Conservation (phyloP, 148 eudicot species). For the Vaccinium myrtillus region DNA sequence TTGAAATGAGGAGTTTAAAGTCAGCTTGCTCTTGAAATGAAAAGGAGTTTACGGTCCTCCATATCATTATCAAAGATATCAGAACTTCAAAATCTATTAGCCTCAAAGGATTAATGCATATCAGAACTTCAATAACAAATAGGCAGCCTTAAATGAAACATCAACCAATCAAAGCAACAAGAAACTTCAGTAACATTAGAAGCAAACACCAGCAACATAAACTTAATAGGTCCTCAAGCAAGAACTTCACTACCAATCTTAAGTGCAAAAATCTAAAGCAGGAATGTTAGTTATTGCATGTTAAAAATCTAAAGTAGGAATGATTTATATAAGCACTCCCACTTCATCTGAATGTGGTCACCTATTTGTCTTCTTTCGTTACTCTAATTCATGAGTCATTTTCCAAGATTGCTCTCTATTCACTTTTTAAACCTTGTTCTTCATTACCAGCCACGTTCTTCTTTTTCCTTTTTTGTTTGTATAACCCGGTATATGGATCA, state of each 20-base stretch:
- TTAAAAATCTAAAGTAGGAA: slow-evolving; percentile 24
- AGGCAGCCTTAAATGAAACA: too few relatives aligned
- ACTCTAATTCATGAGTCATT: slow-evolving; percentile 23
- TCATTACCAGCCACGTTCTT: not conserved
- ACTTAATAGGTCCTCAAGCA: too few relatives aligned
- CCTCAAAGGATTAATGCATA: not conserved
- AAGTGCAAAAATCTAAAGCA: too few relatives aligned
- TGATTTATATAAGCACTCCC: slow-evolving; percentile 18
- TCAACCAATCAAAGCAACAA: too few relatives aligned
- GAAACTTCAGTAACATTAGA: too few relatives aligned
- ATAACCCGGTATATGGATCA: too few relatives aligned
- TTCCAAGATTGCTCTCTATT: slow-evolving; percentile 6
- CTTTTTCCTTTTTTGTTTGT: not conserved
- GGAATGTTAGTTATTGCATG: slow-evolving; percentile 8
- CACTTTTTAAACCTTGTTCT: not conserved
- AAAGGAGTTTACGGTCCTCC: not conserved
- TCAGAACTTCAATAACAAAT: not conserved
- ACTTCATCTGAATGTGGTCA: not conserved
- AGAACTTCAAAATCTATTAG: not conserved
- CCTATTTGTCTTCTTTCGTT: slow-evolving; percentile 4
- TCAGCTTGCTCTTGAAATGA: too few relatives aligned
- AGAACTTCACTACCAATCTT: too few relatives aligned
- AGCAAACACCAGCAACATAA: too few relatives aligned
- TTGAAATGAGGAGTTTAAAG: too few relatives aligned
- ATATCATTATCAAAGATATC: slow-evolving; percentile 9